Conservation (phyloP, 768 basidiomycete species). For the Suillus americanus region DNA sequence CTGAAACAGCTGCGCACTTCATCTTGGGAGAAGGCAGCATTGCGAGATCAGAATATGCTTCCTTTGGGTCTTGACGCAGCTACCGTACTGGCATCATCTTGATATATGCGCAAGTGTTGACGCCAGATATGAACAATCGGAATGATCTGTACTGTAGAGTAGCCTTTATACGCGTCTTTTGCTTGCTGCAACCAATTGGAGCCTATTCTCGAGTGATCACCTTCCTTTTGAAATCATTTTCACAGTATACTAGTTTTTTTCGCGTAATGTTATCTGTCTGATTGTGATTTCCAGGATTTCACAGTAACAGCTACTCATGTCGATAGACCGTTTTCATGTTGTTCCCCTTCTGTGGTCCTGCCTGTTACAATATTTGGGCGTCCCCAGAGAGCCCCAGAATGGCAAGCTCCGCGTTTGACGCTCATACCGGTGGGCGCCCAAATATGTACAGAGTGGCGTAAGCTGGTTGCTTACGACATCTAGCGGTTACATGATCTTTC, state of each 20-base stretch:
- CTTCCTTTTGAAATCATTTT: background rate
- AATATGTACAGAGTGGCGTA: no score
- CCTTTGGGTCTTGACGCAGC: constrained; percentile 52
- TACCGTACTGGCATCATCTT: constrained; percentile 18
- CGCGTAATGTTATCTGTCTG: no score
- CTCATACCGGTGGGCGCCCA: no score
- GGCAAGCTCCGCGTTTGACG: no score
- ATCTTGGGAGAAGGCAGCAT: constrained; percentile 47
- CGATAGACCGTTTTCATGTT: no score
- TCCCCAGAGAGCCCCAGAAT: no score
- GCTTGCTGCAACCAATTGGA: background rate
- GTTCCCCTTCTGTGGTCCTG: no score
- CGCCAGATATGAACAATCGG: background rate
- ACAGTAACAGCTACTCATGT: no score
- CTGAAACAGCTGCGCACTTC: constrained; percentile 46
- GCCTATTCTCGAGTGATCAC: background rate
- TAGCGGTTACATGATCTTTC: no score
- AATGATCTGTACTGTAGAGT: background rate
- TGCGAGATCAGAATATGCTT: constrained; percentile 54
- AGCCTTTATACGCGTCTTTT: background rate
- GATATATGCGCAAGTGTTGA: background rate
- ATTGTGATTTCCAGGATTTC: no score
- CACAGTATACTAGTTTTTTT: background rate
- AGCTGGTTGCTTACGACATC: no score
- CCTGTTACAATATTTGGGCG: no score